These are phyloP conservation scores for Daphne laureola DNA, from an alignment of 441 rosid genomes.

Conservation along the genomic window DNA sequence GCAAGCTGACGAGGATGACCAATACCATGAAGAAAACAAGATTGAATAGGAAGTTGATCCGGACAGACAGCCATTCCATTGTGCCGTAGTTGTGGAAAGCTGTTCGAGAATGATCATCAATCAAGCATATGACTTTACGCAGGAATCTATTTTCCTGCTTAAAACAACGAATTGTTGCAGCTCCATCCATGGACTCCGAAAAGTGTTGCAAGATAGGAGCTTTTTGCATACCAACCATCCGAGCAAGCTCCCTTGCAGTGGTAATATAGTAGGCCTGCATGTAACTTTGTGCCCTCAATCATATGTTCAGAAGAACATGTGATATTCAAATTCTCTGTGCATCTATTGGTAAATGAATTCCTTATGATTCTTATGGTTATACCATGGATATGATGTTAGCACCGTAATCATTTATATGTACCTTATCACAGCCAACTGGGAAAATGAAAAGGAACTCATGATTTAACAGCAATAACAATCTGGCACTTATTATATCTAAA, in stretches of 20 bases:
- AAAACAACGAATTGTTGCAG: slow-evolving; percentile 50
- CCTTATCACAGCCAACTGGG: no score
- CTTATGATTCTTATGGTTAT: no score
- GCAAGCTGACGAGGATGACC: slow-evolving; percentile 47
- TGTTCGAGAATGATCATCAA: slow-evolving; percentile 48
- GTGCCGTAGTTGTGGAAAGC: slow-evolving; percentile 54
- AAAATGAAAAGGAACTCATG: no score
- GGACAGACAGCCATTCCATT: slow-evolving; percentile 61
- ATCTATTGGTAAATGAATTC: no score
- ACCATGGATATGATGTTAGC: no score
- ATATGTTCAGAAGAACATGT: not conserved
- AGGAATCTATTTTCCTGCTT: slow-evolving; percentile 47
- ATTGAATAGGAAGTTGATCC: slow-evolving; percentile 63
- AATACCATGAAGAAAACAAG: slow-evolving; percentile 50
- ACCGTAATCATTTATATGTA: no score
- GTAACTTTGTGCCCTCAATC: not conserved
- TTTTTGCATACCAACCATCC: slow-evolving; percentile 60
- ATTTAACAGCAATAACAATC: no score
- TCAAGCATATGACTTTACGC: slow-evolving; percentile 24
- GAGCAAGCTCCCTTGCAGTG: slow-evolving; percentile 66
- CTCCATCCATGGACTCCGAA: slow-evolving; percentile 53
- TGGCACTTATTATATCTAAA: no score
- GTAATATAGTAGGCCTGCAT: slow-evolving; percentile 49
- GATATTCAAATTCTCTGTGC: no score
- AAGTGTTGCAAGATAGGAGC: slow-evolving; percentile 67